Percentiles rank a stretch among this genome's conserved stretches.
Conservation (phyloP, 169 alveolate genomes). For the Perkinsus chesapeaki region DNA sequence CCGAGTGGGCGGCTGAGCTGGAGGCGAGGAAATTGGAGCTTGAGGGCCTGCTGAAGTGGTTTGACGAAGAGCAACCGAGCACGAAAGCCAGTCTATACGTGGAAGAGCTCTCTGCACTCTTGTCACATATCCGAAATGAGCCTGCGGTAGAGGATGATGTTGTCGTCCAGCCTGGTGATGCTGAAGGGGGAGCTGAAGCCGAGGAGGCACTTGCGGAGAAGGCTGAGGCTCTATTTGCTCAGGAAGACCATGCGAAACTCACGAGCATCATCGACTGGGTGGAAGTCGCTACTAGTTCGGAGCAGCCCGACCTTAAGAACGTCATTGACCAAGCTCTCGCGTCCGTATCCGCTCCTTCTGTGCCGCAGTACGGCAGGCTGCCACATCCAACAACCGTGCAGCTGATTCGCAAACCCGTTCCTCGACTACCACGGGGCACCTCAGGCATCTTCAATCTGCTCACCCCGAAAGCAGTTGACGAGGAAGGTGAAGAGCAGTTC, state of each 20-base stretch:
- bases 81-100: background rate
- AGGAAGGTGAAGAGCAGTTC: background rate
- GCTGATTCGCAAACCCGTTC: constrained; percentile 50
- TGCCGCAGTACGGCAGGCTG: constrained; percentile 62
- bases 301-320: constrained; percentile 6
- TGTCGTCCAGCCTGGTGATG: constrained; percentile 17
- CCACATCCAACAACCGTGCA: constrained; percentile 56
- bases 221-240: background rate
- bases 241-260: background rate
- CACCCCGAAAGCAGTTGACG: background rate
- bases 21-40: background rate
- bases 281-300: background rate
- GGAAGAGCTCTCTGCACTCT: background rate
- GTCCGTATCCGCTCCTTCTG: constrained; percentile 52
- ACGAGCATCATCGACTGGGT: background rate
- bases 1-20: background rate
- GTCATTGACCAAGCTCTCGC: constrained; percentile 34
- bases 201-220: no score
- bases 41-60: background rate
- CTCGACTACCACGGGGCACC: constrained; percentile 29
- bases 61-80: background rate
- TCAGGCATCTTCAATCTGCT: constrained; percentile 30
- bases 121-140: background rate
- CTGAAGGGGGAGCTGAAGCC: constrained; percentile 14
- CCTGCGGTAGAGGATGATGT: constrained; percentile 31